Base-by-base conservation (phyloP, 2,329 filamentous ascomycete species). In the Monilinia aucupariae region DNA sequence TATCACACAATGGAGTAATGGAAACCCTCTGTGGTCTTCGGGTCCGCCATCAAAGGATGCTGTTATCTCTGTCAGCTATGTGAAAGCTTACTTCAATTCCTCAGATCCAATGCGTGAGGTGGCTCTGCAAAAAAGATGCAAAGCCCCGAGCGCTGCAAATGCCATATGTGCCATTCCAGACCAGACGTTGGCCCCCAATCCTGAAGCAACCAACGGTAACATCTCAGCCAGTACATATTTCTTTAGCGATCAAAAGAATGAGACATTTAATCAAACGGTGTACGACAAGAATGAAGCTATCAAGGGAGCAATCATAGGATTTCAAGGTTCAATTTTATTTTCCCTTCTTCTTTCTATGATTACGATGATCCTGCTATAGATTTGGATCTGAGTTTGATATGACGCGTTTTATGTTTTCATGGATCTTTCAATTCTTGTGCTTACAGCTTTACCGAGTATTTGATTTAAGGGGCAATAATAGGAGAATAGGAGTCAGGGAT, bases 21-120 rank as follows among this genome's bases (percentile, higher is more conserved):
- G 89, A 41, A 87, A 92, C 71, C 72, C 79, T 7, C 71, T 78
- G 1, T 93, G 90, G 90, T 89, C 86, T 48, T 85, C 80, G 15
- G 90, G 89, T 0, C 90, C 90, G 3, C 89, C 90, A 0, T 67
- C 68, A 0, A 66, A 78, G 41, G 86, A 92, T 69, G 84, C 89
- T 0, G 75, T 81, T 22, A 78, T 90, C 69, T 83, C 80, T 8
- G 79, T 92, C 30, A 82, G 80, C 45, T 91, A 91, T 70, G 81
- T 91, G 63, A 91, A 90, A 73, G 86, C 86, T 0, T 93, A 92
- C 74, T 93, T 92, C 78, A 92, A 92, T 77, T 86, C 86, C 20
- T 86, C 86, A 3, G 68, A 78, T 25, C 66, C 69, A 2, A 66
- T 34, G 39, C 67, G 71, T 43, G 72, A 76, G 54, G 68, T 66